Base-by-base conservation (phyloP, 2,329 filamentous ascomycete genomes). In the Helotiales sp. region DNA sequence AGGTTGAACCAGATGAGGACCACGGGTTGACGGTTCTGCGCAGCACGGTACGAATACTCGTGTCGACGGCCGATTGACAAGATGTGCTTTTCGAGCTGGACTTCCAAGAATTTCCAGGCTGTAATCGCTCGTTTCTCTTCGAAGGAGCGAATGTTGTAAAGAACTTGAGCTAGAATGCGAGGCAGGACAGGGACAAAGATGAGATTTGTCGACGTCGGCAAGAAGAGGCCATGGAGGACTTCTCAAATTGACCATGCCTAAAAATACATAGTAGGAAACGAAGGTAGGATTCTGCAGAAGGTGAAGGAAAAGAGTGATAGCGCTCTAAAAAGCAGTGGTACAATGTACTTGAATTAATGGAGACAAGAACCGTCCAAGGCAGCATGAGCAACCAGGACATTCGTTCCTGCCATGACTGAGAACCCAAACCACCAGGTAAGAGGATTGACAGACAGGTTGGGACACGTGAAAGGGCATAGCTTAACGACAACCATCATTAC, bases 241-340 rank as follows among this genome's bases (percentile, higher is more conserved):
- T 49, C 53, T 42, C 25, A 55, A 51, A 17, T 29, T 46, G 27
- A 52, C 48, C 61, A 63, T 63, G 24, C 17, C 59, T 62, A 62
- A 34, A 0, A n/a, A 58, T 62, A 56, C 52, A 60, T 61, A 13
- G 13, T 38, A 25, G 10, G 10, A 34, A 12, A 34, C 10, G 31
- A 13, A 34, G 12, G 31, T 13, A 34, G 12, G n/a, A 10, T 4
- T 4, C 12, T 34, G n/a, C 4, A 34, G 31, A 15, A 34, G 31
- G 31, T 34, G 31, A 15, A 5, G 31, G 10, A 12, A 34, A 34
- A 34, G 31, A 34, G 31, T 15, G 31, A 34, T 12, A 34, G 31
- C 31, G 12, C n/a, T n/a, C n/a, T 10, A 9, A 25, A 44, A 27
- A 25, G 22, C 22, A 25, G 22, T 44, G 19, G 15, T 44, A n/a